A percentile compares a stretch with the other conserved stretches of the same genome.
Evolutionary conservation across 352 stramenopile genomes (phyloP).

Genomic region (Globisporangium barbulae): DNA sequence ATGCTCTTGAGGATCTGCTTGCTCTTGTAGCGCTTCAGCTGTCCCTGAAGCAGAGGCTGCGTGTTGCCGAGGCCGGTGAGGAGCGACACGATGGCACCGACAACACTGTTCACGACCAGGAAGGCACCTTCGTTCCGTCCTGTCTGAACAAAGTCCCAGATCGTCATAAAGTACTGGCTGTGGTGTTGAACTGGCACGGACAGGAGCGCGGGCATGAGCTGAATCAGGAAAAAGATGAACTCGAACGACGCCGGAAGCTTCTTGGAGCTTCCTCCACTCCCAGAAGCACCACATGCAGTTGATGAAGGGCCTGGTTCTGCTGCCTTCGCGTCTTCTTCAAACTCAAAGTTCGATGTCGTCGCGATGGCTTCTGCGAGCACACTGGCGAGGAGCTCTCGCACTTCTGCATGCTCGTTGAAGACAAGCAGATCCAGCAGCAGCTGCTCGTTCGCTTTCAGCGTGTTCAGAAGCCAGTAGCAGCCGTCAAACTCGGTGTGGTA

Average conservation of each 20-base stretch:
- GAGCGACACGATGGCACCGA: conserved; percentile 68
- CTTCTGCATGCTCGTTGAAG: conserved; percentile 57
- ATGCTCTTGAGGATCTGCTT: conserved; percentile 77
- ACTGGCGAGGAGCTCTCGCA: conserved; percentile 67
- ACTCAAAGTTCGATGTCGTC: conserved; percentile 51
- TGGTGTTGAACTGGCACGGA: conserved; percentile 67
- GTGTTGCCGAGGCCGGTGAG: conserved; percentile 55
- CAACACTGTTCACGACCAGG: conserved; percentile 77
- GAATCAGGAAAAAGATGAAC: conserved; percentile 77
- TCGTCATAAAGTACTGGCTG: conserved; percentile 67
- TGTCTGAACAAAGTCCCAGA: conserved; percentile 76
- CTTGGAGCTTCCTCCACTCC: conserved; percentile 21
- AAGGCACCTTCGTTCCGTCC: conserved; percentile 83
- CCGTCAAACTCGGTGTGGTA: conserved; percentile 69
- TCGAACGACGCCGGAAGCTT: conserved; percentile 71
- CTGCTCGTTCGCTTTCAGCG: conserved; percentile 53
- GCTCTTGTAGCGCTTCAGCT: conserved; percentile 69
- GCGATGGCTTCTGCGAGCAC: conserved; percentile 68
- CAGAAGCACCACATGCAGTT: neutral
- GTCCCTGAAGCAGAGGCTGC: conserved; percentile 56
- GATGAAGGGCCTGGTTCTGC: neutral
- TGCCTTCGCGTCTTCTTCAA: conserved; percentile 33
- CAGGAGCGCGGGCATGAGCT: conserved; percentile 73
- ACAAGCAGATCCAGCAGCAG: conserved; percentile 76
- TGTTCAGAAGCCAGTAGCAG: conserved; percentile 70